Base-by-base conservation (phyloP, 2,329 filamentous ascomycete species). In the Sporothrix globosa region DNA sequence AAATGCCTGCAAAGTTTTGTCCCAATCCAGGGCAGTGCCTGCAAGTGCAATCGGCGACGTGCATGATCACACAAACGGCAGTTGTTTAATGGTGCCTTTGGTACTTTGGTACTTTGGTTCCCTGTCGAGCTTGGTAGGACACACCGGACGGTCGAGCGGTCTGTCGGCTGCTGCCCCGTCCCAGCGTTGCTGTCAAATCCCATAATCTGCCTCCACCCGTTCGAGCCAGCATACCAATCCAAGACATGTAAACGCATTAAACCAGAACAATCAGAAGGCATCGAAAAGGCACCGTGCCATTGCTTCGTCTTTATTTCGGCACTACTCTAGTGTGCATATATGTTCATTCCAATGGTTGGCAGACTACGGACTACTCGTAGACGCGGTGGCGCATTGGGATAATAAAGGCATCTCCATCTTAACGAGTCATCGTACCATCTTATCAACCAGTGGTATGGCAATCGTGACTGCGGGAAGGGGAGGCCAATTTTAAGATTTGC, bases 261-360 rank as follows among this genome's bases (percentile, higher is more conserved):
- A 4, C 27, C 54, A 58, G 5, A n/a, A 41, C n/a, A 13, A 44
- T 30, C 11, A 46, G 13, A 24, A 24, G 41, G 7, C 58, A 27
- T 24, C 14, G 34, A 58, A 13, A 41, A 44, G 58, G 21, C 58
- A 65, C 44, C 17, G 61, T 65, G 63, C 27, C 53, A 66, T 54
- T 61, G 39, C 65, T 39, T 72, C 68, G 71, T 72, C 44, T 46
- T 46, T 70, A 70, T 72, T 52, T 70, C 69, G 60, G 69, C 71
- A 66, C 17, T 58, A 72, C 56, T 70, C 34, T 54, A 3, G 24
- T 24, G 6, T 50, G 53, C 34, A 34, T 34, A 34, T 6, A 34
- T 5, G 6, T 6, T 9, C 63, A 52, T 66, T 66, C 63, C 63
- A 53, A 21, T 30, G 14, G 7, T 65, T 61, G 58, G 58, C 58